Evolutionary conservation across 257 asterid genomes (phyloP).

Genomic region (Solanum megistacrolobum): DNA sequence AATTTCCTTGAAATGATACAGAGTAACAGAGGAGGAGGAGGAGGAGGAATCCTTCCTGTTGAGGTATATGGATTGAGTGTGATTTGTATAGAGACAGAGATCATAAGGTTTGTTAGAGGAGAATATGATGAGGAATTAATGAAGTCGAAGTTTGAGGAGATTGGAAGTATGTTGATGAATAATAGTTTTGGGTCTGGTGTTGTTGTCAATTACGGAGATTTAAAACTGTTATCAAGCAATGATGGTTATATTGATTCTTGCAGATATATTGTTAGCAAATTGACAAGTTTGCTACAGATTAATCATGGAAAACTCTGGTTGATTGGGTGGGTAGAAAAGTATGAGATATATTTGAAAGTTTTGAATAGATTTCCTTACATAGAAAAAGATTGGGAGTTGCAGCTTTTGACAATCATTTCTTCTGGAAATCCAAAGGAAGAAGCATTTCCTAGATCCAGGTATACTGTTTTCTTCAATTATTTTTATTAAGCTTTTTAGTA

Average conservation of each 20-base stretch:
- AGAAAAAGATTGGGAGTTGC: conserved; percentile 72
- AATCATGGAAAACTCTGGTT: conserved; percentile 49
- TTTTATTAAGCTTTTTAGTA: too few species aligned
- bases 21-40: conserved; percentile 11
- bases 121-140: conserved; percentile 40
- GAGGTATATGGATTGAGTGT: conserved; percentile 45
- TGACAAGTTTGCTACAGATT: conserved; percentile 32
- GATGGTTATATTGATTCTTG: conserved; percentile 25
- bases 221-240: conserved; percentile 29
- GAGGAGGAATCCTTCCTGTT: conserved; percentile 28
- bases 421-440: conserved; percentile 40
- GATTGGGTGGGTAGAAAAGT: conserved; percentile 47
- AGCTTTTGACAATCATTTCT: conserved; percentile 61
- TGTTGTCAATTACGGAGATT: conserved; percentile 58
- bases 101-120: conserved; percentile 37
- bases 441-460: conserved; percentile 81
- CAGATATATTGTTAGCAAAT: conserved; percentile 30
- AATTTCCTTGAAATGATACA: conserved; percentile 44
- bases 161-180: conserved; percentile 21
- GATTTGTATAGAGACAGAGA: conserved; percentile 43
- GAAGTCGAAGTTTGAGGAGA: conserved; percentile 44
- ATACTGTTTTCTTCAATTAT: not conserved
- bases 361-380: conserved; percentile 54
- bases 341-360: conserved; percentile 56
- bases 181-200: conserved; percentile 26